phyloP scores from a whole-genome alignment of 148 eudicot genomes.

The Heliamphora exappendiculata region DNA sequence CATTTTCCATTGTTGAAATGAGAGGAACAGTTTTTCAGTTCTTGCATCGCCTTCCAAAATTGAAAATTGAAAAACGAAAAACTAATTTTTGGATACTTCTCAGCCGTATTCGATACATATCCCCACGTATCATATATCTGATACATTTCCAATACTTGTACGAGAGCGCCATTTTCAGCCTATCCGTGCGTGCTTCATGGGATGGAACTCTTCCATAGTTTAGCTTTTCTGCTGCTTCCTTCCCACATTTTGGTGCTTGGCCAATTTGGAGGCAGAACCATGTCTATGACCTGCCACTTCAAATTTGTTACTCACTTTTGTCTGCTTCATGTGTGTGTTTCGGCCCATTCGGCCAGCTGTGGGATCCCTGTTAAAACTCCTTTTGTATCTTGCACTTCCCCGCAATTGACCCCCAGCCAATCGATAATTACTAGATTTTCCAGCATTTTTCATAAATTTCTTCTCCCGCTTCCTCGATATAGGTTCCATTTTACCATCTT shows the following conservation, averaged over 20 bases:
- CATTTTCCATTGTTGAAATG: no score
- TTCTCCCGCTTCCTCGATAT: conserved; percentile 32
- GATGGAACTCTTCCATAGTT: neutral
- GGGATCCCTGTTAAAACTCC: conserved; percentile 13
- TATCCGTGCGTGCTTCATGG: no score
- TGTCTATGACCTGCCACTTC: neutral
- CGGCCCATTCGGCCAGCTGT: conserved; percentile 3
- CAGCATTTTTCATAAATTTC: conserved; percentile 8
- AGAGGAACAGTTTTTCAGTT: neutral
- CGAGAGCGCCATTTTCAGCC: no score
- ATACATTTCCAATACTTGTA: no score
- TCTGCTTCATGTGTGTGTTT: conserved; percentile 10
- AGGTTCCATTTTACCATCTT: conserved; percentile 22
- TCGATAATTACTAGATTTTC: conserved; percentile 12
- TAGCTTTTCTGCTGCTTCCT: conserved; percentile 15
- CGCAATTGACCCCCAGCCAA: conserved; percentile 5
- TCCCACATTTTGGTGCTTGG: conserved; percentile 7
- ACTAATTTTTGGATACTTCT: no score
- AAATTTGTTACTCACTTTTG: conserved; percentile 12
- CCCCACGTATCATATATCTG: no score
- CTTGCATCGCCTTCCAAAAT: neutral
- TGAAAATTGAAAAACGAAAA: no score
- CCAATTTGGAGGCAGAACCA: neutral
- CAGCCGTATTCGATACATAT: no score
- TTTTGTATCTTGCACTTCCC: conserved; percentile 15